Conservation (phyloP, 768 basidiomycete genomes). For the Russula foetens region DNA sequence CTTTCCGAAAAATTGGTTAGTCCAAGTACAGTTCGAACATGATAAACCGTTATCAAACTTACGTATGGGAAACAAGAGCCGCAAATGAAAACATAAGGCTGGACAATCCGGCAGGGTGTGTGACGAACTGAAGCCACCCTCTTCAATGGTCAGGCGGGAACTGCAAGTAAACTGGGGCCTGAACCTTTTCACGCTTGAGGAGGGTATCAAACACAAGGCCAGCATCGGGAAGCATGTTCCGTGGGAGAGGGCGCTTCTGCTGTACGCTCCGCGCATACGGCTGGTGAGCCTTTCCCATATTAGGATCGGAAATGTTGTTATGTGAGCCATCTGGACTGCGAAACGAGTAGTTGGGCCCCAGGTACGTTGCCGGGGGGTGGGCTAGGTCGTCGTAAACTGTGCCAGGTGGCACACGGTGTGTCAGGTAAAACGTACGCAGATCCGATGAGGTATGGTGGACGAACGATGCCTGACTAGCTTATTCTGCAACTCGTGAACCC, state of each 20-base stretch:
- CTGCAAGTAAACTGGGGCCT: no score
- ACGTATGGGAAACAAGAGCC: constrained; percentile 68
- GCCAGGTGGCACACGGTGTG: no score
- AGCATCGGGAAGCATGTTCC: constrained; percentile 57
- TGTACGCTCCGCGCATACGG: constrained; percentile 81
- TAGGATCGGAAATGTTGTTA: constrained; percentile 51
- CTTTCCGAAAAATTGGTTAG: constrained; percentile 24
- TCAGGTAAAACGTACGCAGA: background rate
- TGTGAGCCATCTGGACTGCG: no score
- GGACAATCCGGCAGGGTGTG: constrained; percentile 75
- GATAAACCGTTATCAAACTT: no score
- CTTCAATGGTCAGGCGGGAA: background rate
- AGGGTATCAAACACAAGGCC: no score
- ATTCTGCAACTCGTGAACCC: constrained; percentile 32
- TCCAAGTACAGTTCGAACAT: no score
- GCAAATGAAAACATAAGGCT: constrained; percentile 78
- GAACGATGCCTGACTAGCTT: constrained; percentile 44
- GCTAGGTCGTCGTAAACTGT: constrained; percentile 73
- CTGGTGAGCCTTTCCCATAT: constrained; percentile 68
- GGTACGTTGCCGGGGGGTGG: constrained; percentile 77
- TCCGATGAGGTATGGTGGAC: background rate
- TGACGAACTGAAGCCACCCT: constrained; percentile 42
- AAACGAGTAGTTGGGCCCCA: no score
- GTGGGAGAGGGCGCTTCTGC: constrained; percentile 54
- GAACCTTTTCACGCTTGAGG: no score